Conservation (phyloP, 305 asterid genomes). For the Fraxinus greggii region DNA sequence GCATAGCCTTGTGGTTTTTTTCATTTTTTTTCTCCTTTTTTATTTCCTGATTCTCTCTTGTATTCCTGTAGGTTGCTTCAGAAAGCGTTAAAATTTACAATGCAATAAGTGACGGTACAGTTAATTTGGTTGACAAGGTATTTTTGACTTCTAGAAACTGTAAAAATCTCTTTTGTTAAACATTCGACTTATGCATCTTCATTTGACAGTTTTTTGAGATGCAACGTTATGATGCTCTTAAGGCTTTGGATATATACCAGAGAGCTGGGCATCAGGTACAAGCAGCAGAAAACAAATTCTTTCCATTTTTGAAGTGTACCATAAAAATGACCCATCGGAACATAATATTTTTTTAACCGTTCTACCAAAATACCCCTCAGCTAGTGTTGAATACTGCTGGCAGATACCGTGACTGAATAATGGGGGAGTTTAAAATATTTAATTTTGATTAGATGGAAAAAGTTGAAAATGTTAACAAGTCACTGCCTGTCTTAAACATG, state of each 20-base stretch:
- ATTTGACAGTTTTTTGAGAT: slow-evolving; percentile 85
- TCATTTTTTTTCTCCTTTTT: background rate
- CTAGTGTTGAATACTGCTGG: background rate
- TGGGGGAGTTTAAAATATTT: background rate
- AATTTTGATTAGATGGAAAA: background rate
- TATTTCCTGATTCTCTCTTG: slow-evolving; percentile 14
- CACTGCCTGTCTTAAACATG: background rate
- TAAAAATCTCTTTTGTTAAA: background rate
- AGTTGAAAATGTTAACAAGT: background rate
- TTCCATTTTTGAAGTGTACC: background rate
- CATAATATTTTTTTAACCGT: background rate
- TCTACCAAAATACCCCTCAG: background rate
- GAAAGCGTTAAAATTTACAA: slow-evolving; percentile 88
- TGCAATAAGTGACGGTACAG: slow-evolving; percentile 83
- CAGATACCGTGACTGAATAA: background rate
- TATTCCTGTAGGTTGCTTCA: slow-evolving; percentile 67
- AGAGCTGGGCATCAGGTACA: slow-evolving; percentile 91
- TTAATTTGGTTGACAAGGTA: slow-evolving; percentile 98
- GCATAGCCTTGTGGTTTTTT: background rate
- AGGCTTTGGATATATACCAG: slow-evolving; percentile 84
- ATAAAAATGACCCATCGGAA: background rate
- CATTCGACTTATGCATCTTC: slow-evolving; percentile 18
- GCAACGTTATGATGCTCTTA: slow-evolving; percentile 90
- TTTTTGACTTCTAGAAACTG: slow-evolving; percentile 18
- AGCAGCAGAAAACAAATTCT: background rate